These are phyloP conservation scores for Wickerhamiella kazuoi DNA, from an alignment of 805 yeast genomes.

Conservation along the genomic window DNA sequence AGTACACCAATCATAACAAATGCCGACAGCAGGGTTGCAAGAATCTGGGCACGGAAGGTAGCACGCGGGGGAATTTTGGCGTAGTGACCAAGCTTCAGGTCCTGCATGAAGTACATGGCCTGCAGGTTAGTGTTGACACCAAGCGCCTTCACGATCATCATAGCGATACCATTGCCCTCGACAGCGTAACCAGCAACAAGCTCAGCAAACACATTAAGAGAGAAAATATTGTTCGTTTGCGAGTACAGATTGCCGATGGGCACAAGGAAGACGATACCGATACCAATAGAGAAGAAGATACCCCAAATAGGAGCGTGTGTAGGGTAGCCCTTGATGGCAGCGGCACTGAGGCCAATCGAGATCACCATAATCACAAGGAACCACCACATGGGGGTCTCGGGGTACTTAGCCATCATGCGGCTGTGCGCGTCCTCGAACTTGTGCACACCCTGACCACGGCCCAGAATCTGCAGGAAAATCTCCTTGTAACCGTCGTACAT, in stretches of 20 bases:
- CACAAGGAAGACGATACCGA: conserved; percentile 38
- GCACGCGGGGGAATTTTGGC: conserved; percentile 27
- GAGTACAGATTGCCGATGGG: conserved; percentile 48
- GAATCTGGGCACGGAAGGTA: conserved; percentile 23
- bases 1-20: conserved; percentile 26
- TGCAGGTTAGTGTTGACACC: conserved; percentile 48
- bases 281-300: conserved; percentile 36
- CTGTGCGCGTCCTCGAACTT: conserved; percentile 30
- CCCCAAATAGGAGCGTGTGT: conserved; percentile 46
- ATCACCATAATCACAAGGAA: conserved; percentile 27
- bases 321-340: conserved; percentile 24
- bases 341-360: conserved; percentile 30
- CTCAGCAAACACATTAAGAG: conserved; percentile 47
- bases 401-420: conserved; percentile 30
- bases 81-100: conserved; percentile 34
- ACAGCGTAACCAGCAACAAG: conserved; percentile 47
- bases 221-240: conserved; percentile 38
- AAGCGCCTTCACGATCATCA: conserved; percentile 41
- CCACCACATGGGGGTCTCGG: conserved; percentile 39
- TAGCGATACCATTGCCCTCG: conserved; percentile 47
- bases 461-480: conserved; percentile 3
- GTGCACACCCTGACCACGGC: conserved; percentile 8
- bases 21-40: conserved; percentile 26
- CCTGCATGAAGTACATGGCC: conserved; percentile 36
- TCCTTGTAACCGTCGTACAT: conserved; percentile 16